A percentile compares a stretch with the other conserved stretches of the same genome.
Evolutionary conservation across 208 protist species (phyloP).

Genomic region (Strigomonas galati): DNA sequence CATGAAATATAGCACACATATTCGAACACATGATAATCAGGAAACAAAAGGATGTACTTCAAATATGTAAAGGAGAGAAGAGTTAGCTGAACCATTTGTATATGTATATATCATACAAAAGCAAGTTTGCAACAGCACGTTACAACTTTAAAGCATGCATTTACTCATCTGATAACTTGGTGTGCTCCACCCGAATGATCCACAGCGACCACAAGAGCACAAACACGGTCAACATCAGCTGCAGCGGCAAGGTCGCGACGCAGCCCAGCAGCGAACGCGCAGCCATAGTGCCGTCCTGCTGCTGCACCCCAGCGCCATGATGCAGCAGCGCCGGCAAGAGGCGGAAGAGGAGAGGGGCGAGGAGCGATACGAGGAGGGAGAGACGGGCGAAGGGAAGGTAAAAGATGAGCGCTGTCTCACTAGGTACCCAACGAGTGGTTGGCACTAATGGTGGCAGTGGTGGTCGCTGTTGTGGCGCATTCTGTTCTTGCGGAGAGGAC

Average conservation of each 20-base stretch:
- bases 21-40: no score
- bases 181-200: constrained; percentile 27
- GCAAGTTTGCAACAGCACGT: no score
- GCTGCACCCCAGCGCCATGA: not conserved
- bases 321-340: constrained; percentile 14
- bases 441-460: no score
- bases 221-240: constrained; percentile 38
- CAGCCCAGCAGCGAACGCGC: constrained; percentile 32
- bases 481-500: no score
- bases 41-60: no score
- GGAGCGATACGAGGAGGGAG: constrained; percentile 7
- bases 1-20: no score
- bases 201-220: constrained; percentile 51
- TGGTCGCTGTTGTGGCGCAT: no score
- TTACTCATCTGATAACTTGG: not conserved
- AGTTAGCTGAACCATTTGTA: no score
- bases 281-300: constrained; percentile 2
- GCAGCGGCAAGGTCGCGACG: constrained; percentile 40
- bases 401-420: not conserved
- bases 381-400: not conserved
- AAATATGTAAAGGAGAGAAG: no score
- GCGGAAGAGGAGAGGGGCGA: constrained; percentile 6
- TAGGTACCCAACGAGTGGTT: not conserved
- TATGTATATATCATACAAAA: no score
- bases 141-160: no score